A percentile compares a stretch with the other conserved stretches of the same genome.
Conservation (phyloP, 2,329 filamentous ascomycete species). For the Neocucurbitaria cava region DNA sequence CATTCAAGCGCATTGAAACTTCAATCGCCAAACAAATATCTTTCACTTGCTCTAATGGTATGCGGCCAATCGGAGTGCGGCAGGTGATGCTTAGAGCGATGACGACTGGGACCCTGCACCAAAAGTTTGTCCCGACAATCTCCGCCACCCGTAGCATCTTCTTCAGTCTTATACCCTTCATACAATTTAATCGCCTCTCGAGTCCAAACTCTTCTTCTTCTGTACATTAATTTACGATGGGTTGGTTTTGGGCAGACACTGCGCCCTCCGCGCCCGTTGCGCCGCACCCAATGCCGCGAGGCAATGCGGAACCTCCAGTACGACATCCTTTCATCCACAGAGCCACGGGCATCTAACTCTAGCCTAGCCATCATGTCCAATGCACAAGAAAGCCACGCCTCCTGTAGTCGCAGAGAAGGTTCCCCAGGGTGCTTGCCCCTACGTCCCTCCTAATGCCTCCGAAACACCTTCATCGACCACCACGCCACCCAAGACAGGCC, state of each 20-base stretch:
- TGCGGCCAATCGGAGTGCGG: conserved; percentile 39
- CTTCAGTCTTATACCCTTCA: conserved; percentile 14
- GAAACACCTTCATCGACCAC: conserved; percentile 42
- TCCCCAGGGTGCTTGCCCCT: conserved; percentile 59
- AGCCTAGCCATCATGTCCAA: conserved; percentile 70
- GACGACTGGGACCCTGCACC: conserved; percentile 41
- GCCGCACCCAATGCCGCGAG: conserved; percentile 57
- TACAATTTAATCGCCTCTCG: conserved; percentile 4
- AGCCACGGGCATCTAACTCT: conserved; percentile 29
- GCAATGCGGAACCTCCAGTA: conserved; percentile 63
- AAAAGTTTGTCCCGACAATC: conserved; percentile 45
- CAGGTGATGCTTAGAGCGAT: conserved; percentile 33
- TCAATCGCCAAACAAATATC: not conserved
- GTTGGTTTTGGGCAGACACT: conserved; percentile 74
- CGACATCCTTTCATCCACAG: conserved; percentile 27
- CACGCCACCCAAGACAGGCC: conserved; percentile 53
- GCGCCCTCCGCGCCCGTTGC: conserved; percentile 50
- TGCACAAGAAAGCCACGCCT: conserved; percentile 62
- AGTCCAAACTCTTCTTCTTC: conserved; percentile 2
- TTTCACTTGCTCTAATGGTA: conserved; percentile 11
- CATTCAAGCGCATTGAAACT: conserved; percentile 11
- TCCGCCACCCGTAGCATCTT: conserved; percentile 36
- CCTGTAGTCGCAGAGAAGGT: conserved; percentile 38
- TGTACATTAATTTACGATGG: conserved; percentile 57
- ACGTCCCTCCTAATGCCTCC: conserved; percentile 49